phyloP scores from a whole-genome alignment of 257 asterid genomes.

The Scutellaria minor region DNA sequence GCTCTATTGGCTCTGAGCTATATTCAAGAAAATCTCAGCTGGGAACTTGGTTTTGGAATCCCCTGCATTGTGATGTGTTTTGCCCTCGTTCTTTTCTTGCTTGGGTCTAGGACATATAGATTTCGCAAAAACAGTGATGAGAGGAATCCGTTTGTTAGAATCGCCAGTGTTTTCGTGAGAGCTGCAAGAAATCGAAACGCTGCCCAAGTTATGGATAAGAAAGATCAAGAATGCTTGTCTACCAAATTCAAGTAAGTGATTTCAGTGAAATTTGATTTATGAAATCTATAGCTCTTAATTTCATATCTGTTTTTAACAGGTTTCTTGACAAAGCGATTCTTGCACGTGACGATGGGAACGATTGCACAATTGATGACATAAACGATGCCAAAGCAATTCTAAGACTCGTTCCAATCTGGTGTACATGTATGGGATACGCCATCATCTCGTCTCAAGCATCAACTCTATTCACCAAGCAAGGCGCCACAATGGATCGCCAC shows the following conservation, averaged over 20 bases:
- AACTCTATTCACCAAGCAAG: conserved; percentile 62
- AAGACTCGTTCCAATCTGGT: conserved; percentile 57
- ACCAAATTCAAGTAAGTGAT: conserved; percentile 38
- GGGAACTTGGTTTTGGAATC: conserved; percentile 73
- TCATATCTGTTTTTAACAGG: conserved; percentile 28
- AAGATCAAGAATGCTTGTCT: conserved; percentile 4
- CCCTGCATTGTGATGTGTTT: conserved; percentile 56
- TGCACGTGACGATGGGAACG: conserved; percentile 26
- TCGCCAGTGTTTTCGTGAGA: conserved; percentile 35
- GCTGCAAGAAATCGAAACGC: conserved; percentile 36
- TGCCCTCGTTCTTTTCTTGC: conserved; percentile 39
- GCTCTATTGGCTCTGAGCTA: conserved; percentile 46
- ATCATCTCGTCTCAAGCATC: conserved; percentile 47
- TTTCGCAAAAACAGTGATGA: conserved; percentile 29
- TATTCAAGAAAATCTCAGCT: conserved; percentile 59
- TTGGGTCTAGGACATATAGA: conserved; percentile 44
- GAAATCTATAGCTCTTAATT: no score
- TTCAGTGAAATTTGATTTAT: no score
- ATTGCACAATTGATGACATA: conserved; percentile 31
- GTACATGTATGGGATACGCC: conserved; percentile 47
- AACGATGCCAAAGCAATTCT: conserved; percentile 45
- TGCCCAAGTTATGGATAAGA: conserved; percentile 15
- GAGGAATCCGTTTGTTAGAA: conserved; percentile 39
- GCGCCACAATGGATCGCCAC: conserved; percentile 48
- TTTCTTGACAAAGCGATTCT: conserved; percentile 51